These are phyloP conservation scores for Macrolepiota fuliginosa DNA, from an alignment of 768 basidiomycete species.

Conservation along the genomic window DNA sequence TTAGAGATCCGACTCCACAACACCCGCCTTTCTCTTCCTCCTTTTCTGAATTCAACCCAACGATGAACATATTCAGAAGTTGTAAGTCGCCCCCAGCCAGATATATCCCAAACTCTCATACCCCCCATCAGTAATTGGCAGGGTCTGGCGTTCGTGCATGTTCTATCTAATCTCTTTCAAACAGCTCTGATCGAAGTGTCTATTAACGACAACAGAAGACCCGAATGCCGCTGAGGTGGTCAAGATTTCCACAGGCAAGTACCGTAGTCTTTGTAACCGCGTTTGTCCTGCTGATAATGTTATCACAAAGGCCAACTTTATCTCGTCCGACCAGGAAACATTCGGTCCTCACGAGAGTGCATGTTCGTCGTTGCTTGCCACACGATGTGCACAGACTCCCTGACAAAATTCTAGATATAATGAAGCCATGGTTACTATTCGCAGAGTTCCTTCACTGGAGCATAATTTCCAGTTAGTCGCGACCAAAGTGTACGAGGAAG, in stretches of 20 bases:
- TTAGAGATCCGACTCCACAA: conserved; percentile 12
- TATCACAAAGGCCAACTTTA: conserved; percentile 65
- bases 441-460: conserved; percentile 72
- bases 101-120: background rate
- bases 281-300: conserved; percentile 2
- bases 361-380: conserved; percentile 58
- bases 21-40: conserved; percentile 14
- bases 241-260: conserved; percentile 75
- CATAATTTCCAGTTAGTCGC: conserved; percentile 91
- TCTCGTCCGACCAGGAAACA: conserved; percentile 86
- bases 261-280: background rate
- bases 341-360: conserved; percentile 94
- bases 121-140: conserved; percentile 66
- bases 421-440: conserved; percentile 92
- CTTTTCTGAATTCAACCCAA: background rate
- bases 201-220: conserved; percentile 61
- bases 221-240: conserved; percentile 94
- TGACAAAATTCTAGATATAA: conserved; percentile 63
- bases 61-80: conserved; percentile 85
- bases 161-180: conserved; percentile 11
- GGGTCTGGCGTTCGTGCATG: conserved; percentile 85
- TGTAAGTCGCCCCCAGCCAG: conserved; percentile 42
- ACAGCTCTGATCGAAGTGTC: conserved; percentile 15
- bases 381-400: conserved; percentile 1
- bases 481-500: conserved; percentile 96